Base-by-base conservation (phyloP, 1,284 basidiomycete genomes). In the Amylostereum areolatum region DNA sequence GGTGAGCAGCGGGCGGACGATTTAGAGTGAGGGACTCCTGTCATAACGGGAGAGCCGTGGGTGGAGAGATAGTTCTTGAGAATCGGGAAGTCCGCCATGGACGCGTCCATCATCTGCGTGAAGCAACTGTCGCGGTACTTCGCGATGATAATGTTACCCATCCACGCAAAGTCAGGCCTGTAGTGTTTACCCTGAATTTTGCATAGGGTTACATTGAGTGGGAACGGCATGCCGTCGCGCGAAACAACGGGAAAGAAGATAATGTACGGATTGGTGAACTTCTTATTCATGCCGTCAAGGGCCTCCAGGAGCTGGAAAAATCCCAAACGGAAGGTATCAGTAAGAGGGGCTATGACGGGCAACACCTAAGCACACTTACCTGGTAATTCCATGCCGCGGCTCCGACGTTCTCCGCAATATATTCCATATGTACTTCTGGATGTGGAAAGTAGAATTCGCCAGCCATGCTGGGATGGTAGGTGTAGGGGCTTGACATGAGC, bases 391-490 rank as follows among this genome's bases (percentile, higher is more conserved):
- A 89, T 11, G 81, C 77, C 50, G 80, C 72, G 34, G 78, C 68
- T 35, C 82, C 82, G 48, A 80, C 70, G 49, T 76, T 73, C 64
- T 89, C 84, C 57, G 84, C 83, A 57, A 89, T 83, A 66, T 84
- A 87, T 64, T 90, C 85, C 86, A 90, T 90, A 60, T 84, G 80
- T 34, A 87, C 77, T 63, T 89, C 85, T 7, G 88, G 87, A 64
- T 89, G 87, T 1, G 87, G 87, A 71, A 86, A 77, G 46, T 55
- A 43, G 51, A 32, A 39, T 57, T 58, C 31, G 68, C 65, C 47
- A 74, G 66, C 2, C 68, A 68, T 53, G 73, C 73, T 43, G 74
- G 73, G 49, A 70, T 69, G 9, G 71, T 68, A 59, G 48, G 73
- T 66, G 66, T 80, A 74, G 5, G 78, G 75, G 62, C 82, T 86